phyloP scores from a whole-genome alignment of 208 protist species.

The Lotmaria passim region DNA sequence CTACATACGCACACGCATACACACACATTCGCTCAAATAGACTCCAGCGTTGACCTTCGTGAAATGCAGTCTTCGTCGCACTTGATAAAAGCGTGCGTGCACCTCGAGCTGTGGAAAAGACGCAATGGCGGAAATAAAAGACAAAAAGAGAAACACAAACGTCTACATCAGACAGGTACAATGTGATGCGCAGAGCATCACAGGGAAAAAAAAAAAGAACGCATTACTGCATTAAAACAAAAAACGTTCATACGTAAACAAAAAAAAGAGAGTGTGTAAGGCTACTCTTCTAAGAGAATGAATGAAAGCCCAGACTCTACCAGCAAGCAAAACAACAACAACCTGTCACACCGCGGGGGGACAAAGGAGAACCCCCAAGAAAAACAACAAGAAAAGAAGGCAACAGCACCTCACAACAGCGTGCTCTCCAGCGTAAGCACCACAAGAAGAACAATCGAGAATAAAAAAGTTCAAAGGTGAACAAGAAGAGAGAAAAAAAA shows the following conservation, averaged over 20 bases:
- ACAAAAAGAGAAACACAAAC: not conserved
- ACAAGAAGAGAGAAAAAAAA: not conserved
- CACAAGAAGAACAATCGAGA: too few species aligned
- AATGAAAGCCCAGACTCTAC: too few species aligned
- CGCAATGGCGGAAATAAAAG: not conserved
- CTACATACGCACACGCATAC: too few species aligned
- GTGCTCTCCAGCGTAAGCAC: too few species aligned
- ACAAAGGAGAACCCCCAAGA: constrained; percentile 19
- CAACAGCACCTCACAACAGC: too few species aligned
- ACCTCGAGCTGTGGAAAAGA: not conserved
- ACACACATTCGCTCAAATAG: too few species aligned
- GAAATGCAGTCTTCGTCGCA: too few species aligned
- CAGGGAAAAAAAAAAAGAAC: not conserved
- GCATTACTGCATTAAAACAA: not conserved
- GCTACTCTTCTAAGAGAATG: not conserved
- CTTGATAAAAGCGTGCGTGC: not conserved
- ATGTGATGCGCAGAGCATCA: not conserved
- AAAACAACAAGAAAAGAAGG: constrained; percentile 14
- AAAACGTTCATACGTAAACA: not conserved
- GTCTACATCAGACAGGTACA: not conserved
- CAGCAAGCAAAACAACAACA: too few species aligned
- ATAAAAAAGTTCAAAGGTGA: not conserved
- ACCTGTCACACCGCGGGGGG: not conserved
- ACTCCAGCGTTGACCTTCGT: too few species aligned
- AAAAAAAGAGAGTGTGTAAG: not conserved